Evolutionary conservation across 2,329 filamentous ascomycete species (phyloP), one percentile per base, ranked within the genome.

Genomic region (Penicillium sp.): DNA sequence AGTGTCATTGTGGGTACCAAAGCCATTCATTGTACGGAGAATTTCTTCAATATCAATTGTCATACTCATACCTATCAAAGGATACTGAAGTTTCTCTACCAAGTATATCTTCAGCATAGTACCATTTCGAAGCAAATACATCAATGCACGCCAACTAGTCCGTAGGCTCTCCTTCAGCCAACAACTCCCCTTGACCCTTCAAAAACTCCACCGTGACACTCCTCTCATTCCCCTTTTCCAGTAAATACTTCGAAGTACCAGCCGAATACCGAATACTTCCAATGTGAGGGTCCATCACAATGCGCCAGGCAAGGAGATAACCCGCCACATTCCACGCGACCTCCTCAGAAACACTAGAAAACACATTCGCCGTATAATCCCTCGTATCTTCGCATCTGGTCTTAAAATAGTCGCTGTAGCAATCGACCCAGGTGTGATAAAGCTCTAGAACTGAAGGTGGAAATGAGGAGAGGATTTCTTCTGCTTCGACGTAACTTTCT

Each of bases 241-340:
- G 13, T 1, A 39, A 14, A n/a, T 38, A 41, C 13, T 39, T 29
- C 7, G 25, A 39, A 29, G 9, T 7, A 20, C 44, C 32, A 9
- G 35, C 17, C 1, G 11, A 25, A 10, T 28, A 45, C 10, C 42
- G 35, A 9, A 45, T 33, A 2, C 33, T 32, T 8, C 33, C 39
- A 36, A 39, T 18, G 3, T 39, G n/a, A 14, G 44, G 34, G n/a
- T 41, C 43, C 32, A 53, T 36, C 10, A 36, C 29, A 33, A 53
- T 46, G 11, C 45, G 43, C 50, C 50, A 55, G 5, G 48, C 50
- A 28, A 53, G 31, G 13, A 53, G 22, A 37, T 37, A 51, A n/a
- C 50, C 48, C 17, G 50, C 37, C 18, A 55, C 39, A 23, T 46
- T 45, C 47, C 48, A 51, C 6, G 44, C 38, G 10, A 52, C 48